Evolutionary conservation across 495 filamentous ascomycete genomes (phyloP), one percentile per base, ranked within the genome.

Genomic region (Pyronema omphalodes): DNA sequence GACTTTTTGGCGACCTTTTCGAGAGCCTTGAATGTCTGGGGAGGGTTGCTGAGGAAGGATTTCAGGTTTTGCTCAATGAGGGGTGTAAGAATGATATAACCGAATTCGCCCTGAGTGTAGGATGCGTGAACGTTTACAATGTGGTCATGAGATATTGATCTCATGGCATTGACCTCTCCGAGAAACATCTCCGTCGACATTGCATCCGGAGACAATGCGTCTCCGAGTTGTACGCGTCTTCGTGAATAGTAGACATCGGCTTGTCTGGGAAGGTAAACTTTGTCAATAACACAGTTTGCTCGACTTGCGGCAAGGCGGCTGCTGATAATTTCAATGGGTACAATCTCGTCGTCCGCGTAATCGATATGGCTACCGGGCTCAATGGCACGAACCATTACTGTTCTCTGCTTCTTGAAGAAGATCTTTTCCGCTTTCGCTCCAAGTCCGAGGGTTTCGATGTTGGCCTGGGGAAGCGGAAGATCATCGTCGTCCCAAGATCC

Each of bases 401-500:
- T 75, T 71, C 83, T 93, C 70, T 96, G 89, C 14, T 80, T 76
- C 37, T 79, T 73, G 62, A 84, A 84, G 69, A 96, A 94, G 51
- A 73, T 80, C 60, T 71, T 76, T 57, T 87, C 81, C 41, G 86
- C 64, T 0, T 79, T 80, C 0, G 60, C 37, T 17, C 44, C 46
- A 23, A 94, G 72, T 37, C 72, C 69, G 3, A 93, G 73, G 29
- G 75, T 75, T 60, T 76, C 76, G 17, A 94, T 72, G 45, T 81
- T 78, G 58, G 83, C 80, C 44, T 79, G 73, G 0, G 83, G 73
- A 50, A 94, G 71, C 0, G 89, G 89, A 14, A 96, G 73, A 68
- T 96, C 88, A 45, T 82, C 76, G 62, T 96, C 89, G 58, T 93
- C 86, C 73, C 82, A 86, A 4, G 84, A 88, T 54, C 83, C 79